These are phyloP conservation scores for Ceratobasidium sp. DNA, from an alignment of 1,284 basidiomycete species.

Conservation along the genomic window DNA sequence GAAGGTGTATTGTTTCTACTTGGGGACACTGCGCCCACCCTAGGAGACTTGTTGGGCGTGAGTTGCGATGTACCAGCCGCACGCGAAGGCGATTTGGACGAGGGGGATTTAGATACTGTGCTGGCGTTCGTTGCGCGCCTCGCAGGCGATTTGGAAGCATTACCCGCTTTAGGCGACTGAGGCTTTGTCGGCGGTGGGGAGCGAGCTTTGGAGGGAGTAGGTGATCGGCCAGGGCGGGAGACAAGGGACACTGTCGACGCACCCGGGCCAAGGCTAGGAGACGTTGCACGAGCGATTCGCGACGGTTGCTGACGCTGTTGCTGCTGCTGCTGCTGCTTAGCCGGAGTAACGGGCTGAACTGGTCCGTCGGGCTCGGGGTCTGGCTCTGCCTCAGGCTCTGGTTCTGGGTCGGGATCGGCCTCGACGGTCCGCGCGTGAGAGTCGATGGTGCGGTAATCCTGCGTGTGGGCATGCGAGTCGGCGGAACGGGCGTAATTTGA, in stretches of 20 bases:
- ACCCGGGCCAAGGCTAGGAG: slow-evolving; percentile 13
- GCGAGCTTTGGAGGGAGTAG: slow-evolving; percentile 35
- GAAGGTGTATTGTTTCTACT: neutral
- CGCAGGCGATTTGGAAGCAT: slow-evolving; percentile 27
- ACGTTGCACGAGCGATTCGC: slow-evolving; percentile 33
- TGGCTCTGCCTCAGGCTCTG: neutral
- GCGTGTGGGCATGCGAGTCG: slow-evolving; percentile 11
- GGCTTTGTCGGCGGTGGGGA: neutral
- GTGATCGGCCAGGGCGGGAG: slow-evolving; percentile 29
- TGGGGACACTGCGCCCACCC: slow-evolving; percentile 23
- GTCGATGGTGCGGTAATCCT: slow-evolving; percentile 12
- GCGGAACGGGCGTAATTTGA: slow-evolving; percentile 15
- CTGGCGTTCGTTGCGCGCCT: slow-evolving; percentile 11
- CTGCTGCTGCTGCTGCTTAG: slow-evolving; percentile 19
- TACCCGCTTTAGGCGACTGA: slow-evolving; percentile 27
- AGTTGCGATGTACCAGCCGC: slow-evolving; percentile 38
- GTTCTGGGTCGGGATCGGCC: slow-evolving; percentile 12
- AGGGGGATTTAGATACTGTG: too few species aligned
- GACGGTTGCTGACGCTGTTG: slow-evolving; percentile 30
- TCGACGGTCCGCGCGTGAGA: neutral
- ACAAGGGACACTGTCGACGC: slow-evolving; percentile 31
- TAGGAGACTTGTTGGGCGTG: slow-evolving; percentile 32
- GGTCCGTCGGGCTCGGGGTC: slow-evolving; percentile 41
- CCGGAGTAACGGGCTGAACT: slow-evolving; percentile 26
- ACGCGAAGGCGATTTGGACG: slow-evolving; percentile 21